Base-by-base conservation (phyloP, 2,329 filamentous ascomycete species). In the Dactylellina drechsleri region DNA sequence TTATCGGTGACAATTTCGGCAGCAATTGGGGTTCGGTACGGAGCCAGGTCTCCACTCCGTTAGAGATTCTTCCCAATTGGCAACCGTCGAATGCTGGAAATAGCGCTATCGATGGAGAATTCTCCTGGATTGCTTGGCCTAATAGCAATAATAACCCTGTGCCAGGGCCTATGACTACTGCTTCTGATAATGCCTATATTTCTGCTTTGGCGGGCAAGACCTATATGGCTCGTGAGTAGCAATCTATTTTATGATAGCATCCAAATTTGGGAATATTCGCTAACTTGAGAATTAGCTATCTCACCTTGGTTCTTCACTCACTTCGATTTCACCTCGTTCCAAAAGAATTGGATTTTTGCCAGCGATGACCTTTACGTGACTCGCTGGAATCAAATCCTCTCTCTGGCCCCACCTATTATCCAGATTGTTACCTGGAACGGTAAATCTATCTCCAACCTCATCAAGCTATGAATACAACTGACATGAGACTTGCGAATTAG, bases 271-370 rank as follows among this genome's bases (percentile, higher is more conserved):
- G 16, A 4, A 56, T 16, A 20, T 23, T 18, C 6, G n/a, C 16
- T 45, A 15, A n/a, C 16, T 26, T 54, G n/a, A 1, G 1, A 13
- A 47, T 2, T 56, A 75, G 73, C 73, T 49, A 84, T 87, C n/a
- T 85, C 85, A 0, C 86, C 86, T 0, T 87, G 86, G 86, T 88
- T 88, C 80, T 88, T 85, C 80, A 88, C 88, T 57, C 86, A 87
- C 70, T 75, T 75, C 26, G 71, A 68, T 43, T 81, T 89, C 2
- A 84, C 52, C 13, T 59, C 64, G 5, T 89, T 84, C 77, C 80
- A 82, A 49, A 89, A 89, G 81, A 87, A 88, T 79, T 90, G 88
- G 87, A 82, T 89, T 4, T 90, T 86, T 83, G 83, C 84, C 20
- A 86, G 87, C n/a, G 88, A 89, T 77, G 82, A 85, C 66, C 80